Percentiles rank a stretch among this genome's conserved stretches.
These are phyloP conservation scores for Letharia columbiana DNA, from an alignment of 495 filamentous ascomycete species.

Conservation along the genomic window DNA sequence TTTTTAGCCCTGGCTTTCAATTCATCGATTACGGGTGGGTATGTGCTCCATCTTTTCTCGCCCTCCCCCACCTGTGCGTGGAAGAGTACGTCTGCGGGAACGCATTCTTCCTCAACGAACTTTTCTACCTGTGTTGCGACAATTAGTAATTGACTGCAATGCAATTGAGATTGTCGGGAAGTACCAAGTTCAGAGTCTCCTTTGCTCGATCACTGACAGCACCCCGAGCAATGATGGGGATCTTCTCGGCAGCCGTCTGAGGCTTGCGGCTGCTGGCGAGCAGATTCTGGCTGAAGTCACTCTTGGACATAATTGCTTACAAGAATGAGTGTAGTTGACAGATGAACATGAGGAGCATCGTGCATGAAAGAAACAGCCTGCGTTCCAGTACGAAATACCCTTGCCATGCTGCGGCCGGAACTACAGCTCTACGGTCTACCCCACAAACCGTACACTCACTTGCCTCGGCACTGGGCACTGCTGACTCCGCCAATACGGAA, in stretches of 20 bases:
- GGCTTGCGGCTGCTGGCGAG: conserved; percentile 23
- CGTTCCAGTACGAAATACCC: neutral
- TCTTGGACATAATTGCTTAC: conserved; percentile 23
- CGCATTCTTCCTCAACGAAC: conserved; percentile 95
- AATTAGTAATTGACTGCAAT: neutral
- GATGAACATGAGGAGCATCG: neutral
- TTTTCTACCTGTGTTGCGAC: conserved; percentile 62
- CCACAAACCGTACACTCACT: neutral
- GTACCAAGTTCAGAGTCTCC: conserved; percentile 60
- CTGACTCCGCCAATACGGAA: conserved; percentile 1
- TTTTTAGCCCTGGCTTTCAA: conserved; percentile 76
- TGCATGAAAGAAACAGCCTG: neutral
- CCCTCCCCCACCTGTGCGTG: conserved; percentile 70
- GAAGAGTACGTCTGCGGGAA: conserved; percentile 72
- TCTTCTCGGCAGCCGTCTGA: conserved; percentile 39
- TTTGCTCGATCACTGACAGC: conserved; percentile 74
- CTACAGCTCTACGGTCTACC: neutral
- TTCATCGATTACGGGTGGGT: conserved; percentile 75
- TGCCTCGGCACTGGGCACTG: conserved; percentile 1
- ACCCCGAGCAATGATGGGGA: conserved; percentile 53
- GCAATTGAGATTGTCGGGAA: conserved; percentile 5
- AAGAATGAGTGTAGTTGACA: neutral
- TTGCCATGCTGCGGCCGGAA: neutral
- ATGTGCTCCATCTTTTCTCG: conserved; percentile 63
- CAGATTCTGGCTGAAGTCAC: conserved; percentile 24